Evolutionary conservation across 1,284 basidiomycete species (phyloP), one percentile per base, ranked within the genome.

Genomic region (Naganishia sp.): DNA sequence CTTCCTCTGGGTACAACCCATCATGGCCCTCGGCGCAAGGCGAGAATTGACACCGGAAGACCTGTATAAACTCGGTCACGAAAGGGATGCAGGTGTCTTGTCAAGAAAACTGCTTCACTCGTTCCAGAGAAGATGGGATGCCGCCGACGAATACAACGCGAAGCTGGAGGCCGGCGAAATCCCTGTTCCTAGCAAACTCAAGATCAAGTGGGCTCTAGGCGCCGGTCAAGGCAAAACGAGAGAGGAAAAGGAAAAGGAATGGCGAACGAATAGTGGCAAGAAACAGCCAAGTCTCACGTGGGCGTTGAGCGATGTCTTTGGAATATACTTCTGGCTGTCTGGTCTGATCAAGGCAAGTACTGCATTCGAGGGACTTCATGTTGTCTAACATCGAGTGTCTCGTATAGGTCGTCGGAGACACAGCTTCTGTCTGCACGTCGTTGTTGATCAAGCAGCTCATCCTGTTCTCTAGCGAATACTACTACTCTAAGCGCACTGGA

Each of bases 401-500:
- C 35, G 13, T 66, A 63, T 65, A 73, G 71, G 81, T 93, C 43
- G 77, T 89, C 28, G 84, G 85, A 1, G 90, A 92, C 73, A 84
- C 85, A 2, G 84, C 88, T 2, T 86, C 87, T 67, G 83, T 91
- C n/a, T 87, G 86, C 15, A 88, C 86, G 71, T 90, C 89, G 3
- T 82, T 93, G 3, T 75, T 94, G n/a, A 85, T 92, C 66, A 89
- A 89, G 78, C 86, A 85, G 13, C 84, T 94, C 74, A 90, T 94
- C 75, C 84, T 82, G 43, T 94, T 93, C 77, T 85, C 85, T 1
- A 83, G 85, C 0, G 74, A 85, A 17, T 90, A 89, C 0, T 89
- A 89, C 71, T 67, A 71, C 17, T 85, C 84, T 0, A 85, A 68
- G 31, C 70, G 67, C 1, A 65, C 86, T 71, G 77, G 79, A 6